Evolutionary conservation across 306 rosid genomes (phyloP), one percentile per base, ranked within the genome.

Genomic region (Gleditsia sinensis): DNA sequence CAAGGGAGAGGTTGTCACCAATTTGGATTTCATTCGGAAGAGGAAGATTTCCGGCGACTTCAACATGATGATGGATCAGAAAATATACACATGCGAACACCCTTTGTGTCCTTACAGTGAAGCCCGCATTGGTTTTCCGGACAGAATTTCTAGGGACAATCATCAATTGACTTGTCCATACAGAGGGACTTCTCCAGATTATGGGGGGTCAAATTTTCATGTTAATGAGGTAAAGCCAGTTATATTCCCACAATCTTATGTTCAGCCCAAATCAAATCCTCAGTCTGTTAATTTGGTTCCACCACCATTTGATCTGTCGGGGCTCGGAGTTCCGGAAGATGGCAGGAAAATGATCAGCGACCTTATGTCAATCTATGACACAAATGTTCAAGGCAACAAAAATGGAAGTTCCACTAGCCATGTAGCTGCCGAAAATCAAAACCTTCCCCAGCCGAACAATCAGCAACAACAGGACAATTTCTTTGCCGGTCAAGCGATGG

Each of bases 81-180:
- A 79, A 23, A 63, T 77, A 9, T 89, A 79, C 80, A 89, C 95
- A 1, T 89, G 95, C 11, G 87, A 87, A 36, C 75, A 85, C 45
- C 83, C 82, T 67, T 81, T 85, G 68, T 89, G 95, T 37, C 88
- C 88, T 81, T 87, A 87, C 56, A 87, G 67, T 6, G 90, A 87
- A 68, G 7, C 36, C 25, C 84, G 80, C 56, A 62, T 79, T 9
- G 95, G 88, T 17, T 89, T 89, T 54, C 77, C 43, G 0, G 95
- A 89, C 70, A 81, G 92, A 77, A 49, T 82, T 30, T 80, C 90
- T 0, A 83, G 95, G 88, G 92, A 89, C 84, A 81, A 87, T 20
- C 95, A 89, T 81, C 92, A 89, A 32, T 28, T 85, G 75, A 70
- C 25, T 9, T 89, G 95, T 65, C 82, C 75, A 0, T 80, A 77